Percentiles rank a stretch among this genome's conserved stretches.
Evolutionary conservation across 2,329 filamentous ascomycete species (phyloP).

Genomic region (Akanthomyces muscarius): DNA sequence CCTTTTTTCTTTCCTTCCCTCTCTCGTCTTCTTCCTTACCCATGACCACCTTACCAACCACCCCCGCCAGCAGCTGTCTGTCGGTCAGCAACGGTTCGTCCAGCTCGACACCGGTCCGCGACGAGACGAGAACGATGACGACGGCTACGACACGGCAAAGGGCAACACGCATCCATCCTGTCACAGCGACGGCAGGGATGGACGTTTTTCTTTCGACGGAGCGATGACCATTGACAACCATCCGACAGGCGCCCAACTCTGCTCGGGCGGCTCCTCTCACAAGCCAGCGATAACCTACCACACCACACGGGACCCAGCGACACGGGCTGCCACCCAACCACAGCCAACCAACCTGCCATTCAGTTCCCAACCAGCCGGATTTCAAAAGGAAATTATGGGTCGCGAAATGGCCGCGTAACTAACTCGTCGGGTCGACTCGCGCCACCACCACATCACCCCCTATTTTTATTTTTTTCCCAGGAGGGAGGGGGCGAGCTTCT

Average conservation of each 20-base stretch:
- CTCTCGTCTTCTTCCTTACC: conserved; percentile 2
- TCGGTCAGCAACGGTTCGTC: background rate
- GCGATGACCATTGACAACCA: background rate
- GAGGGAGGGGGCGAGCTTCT: background rate
- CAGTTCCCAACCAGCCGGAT: background rate
- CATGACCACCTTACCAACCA: conserved; percentile 12
- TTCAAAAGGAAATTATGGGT: conserved; percentile 16
- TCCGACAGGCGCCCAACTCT: background rate
- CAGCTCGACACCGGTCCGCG: background rate
- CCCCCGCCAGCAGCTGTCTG: conserved; percentile 8
- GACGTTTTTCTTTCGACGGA: background rate
- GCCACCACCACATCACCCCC: conserved; percentile 12
- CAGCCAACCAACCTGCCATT: conserved; percentile 1
- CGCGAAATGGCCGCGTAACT: conserved; percentile 16
- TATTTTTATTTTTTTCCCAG: conserved; percentile 7
- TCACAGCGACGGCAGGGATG: background rate
- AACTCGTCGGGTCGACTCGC: conserved; percentile 1
- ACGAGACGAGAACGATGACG: background rate
- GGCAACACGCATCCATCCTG: background rate
- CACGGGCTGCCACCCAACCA: conserved; percentile 3
- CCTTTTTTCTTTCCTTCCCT: conserved; percentile 3
- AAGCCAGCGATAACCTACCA: background rate
- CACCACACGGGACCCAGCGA: conserved; percentile 3
- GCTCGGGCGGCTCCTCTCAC: background rate
- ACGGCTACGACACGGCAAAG: conserved; percentile 4